phyloP scores from a whole-genome alignment of 768 basidiomycete species.

The Russula olivacea region DNA sequence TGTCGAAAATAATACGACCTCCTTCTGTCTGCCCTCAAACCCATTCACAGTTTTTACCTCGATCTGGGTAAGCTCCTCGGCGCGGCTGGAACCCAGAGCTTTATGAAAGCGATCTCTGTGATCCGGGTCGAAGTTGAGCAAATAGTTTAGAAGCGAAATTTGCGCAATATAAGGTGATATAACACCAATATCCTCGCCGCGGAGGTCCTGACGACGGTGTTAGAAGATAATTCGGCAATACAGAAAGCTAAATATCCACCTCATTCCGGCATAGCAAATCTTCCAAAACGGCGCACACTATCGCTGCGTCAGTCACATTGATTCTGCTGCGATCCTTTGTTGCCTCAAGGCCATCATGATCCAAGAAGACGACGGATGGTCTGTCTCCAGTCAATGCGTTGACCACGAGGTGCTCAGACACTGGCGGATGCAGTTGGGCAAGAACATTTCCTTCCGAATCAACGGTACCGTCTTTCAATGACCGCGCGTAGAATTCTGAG shows the following conservation, averaged over 20 bases:
- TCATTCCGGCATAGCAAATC: conserved; percentile 53
- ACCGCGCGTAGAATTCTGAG: conserved; percentile 69
- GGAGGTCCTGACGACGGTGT: conserved; percentile 44
- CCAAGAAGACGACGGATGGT: conserved; percentile 71
- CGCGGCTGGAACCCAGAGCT: conserved; percentile 61
- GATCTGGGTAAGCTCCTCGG: conserved; percentile 56
- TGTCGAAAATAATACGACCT: conserved; percentile 87
- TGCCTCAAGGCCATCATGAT: conserved; percentile 69
- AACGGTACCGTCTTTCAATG: conserved; percentile 71
- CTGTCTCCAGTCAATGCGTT: conserved; percentile 37
- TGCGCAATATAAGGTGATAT: conserved; percentile 92
- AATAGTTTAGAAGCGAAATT: conserved; percentile 63
- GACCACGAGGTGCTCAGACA: conserved; percentile 45
- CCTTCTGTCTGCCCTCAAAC: conserved; percentile 91
- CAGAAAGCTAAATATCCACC: neutral
- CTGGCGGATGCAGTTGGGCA: conserved; percentile 54
- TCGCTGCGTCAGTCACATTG: conserved; percentile 71
- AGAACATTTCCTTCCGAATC: conserved; percentile 43
- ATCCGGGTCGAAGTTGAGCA: conserved; percentile 52
- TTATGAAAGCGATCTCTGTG: conserved; percentile 49
- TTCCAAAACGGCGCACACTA: conserved; percentile 74
- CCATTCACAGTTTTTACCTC: conserved; percentile 94
- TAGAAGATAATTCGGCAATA: conserved; percentile 1
- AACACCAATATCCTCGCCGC: conserved; percentile 78
- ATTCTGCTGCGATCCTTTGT: conserved; percentile 64